Evolutionary conservation across 352 stramenopile genomes (phyloP), one percentile per base, ranked within the genome.

Genomic region (Phytophthora boehmeriae): DNA sequence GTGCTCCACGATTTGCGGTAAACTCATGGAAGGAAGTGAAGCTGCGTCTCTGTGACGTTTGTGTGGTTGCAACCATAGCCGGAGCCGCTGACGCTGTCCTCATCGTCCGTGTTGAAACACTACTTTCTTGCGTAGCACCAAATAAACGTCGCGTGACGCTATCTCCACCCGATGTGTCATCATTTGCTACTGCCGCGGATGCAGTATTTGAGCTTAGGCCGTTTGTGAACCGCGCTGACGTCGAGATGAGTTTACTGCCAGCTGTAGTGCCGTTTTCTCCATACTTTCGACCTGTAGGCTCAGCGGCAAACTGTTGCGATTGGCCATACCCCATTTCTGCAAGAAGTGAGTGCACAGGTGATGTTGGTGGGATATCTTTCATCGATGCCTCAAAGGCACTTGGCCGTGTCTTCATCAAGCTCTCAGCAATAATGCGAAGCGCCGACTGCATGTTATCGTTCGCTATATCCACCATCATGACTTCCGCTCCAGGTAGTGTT

Each of bases 371-470:
- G 6, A 91, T 42, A 45, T 93, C 81, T 27, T 83, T 78, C 36
- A 92, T 67, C 14, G 80, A 78, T 9, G 58, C 68, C 44, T 92
- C 80, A 28, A 95, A 90, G 0, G 54, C 75, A 41, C 73, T 66
- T 10, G 65, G 59, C 0, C 83, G 71, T 14, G 80, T 78, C 52
- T 83, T 82, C 49, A 73, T 69, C 39, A 95, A 51, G 35, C 80
- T 85, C 23, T 85, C 75, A 1, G 82, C 73, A 23, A 93, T 92
- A 44, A 91, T 78, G 23, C 77, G 73, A 19, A 95, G 55, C 8
- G 84, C 80, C 39, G 76, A 71, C 23, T 88, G 76, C 80, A 95
- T 91, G 39, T 87, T 90, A 59, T 88, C 71, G 34, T 90, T 84
- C 8, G 87, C 87, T 25, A 88, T 89, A 41, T 90, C 77, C 17